Evolutionary conservation across 495 filamentous ascomycete genomes (phyloP).

Genomic region (Aspergillus steynii): DNA sequence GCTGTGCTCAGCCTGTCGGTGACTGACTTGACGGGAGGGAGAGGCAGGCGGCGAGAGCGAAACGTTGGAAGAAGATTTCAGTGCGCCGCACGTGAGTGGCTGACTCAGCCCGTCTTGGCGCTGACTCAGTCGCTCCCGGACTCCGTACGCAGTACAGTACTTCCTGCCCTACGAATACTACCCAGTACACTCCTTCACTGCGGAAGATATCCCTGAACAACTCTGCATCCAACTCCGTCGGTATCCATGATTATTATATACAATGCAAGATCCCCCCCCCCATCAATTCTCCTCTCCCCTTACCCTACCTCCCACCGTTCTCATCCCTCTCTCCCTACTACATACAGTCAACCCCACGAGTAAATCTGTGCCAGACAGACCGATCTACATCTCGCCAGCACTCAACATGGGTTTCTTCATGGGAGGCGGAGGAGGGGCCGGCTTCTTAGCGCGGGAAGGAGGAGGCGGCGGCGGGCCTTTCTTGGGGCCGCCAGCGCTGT

Average conservation of each 20-base stretch:
- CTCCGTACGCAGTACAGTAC: not conserved
- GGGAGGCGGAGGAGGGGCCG: constrained; percentile 61
- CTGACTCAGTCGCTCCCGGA: not conserved
- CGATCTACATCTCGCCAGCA: constrained; percentile 26
- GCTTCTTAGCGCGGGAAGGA: constrained; percentile 75
- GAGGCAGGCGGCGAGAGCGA: constrained; percentile 25
- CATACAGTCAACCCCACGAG: not conserved
- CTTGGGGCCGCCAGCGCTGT: constrained; percentile 48
- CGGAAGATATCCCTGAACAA: too few relatives aligned
- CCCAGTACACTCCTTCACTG: too few relatives aligned
- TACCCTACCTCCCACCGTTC: not conserved
- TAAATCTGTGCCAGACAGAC: constrained; percentile 3
- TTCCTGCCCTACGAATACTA: not conserved
- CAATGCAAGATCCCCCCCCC: not conserved
- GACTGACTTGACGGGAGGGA: constrained; percentile 31
- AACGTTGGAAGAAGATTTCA: constrained; percentile 38
- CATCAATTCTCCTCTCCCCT: not conserved
- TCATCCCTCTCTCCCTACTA: not conserved
- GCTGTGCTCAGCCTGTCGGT: constrained; percentile 36
- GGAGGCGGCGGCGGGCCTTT: constrained; percentile 81
- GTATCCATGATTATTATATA: not conserved
- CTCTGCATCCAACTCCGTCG: too few relatives aligned
- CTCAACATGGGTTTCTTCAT: constrained; percentile 47
- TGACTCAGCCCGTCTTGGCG: constrained; percentile 24
- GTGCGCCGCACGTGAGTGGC: constrained; percentile 28